Evolutionary conservation across 2,329 filamentous ascomycete species (phyloP).

Genomic region (Penicillium thymicola): DNA sequence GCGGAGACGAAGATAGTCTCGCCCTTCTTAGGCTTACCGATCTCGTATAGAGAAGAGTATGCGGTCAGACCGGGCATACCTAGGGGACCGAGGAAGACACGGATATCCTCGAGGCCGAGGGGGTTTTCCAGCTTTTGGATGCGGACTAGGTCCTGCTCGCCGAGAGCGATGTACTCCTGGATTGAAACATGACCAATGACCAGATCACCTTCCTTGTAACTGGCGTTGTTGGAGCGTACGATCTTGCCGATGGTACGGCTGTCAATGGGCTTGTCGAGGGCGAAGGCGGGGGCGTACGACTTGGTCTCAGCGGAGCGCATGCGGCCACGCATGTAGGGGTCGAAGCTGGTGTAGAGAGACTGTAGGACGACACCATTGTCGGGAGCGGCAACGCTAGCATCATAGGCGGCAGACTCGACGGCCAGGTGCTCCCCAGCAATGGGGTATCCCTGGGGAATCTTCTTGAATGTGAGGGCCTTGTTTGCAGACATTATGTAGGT

Average conservation of each 20-base stretch:
- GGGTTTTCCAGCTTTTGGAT: conserved; percentile 65
- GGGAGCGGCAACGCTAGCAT: conserved; percentile 55
- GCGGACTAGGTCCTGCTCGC: conserved; percentile 43
- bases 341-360: conserved; percentile 71
- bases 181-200: conserved; percentile 57
- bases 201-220: conserved; percentile 66
- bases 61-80: conserved; percentile 77
- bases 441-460: conserved; percentile 63
- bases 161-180: conserved; percentile 66
- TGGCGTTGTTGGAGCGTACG: conserved; percentile 62
- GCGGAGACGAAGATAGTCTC: conserved; percentile 81
- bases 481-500: conserved; percentile 47
- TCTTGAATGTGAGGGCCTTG: conserved; percentile 73
- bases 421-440: conserved; percentile 67
- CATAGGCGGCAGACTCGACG: conserved; percentile 65
- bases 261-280: conserved; percentile 60
- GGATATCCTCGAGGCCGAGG: conserved; percentile 46
- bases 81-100: conserved; percentile 69
- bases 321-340: conserved; percentile 78
- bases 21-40: conserved; percentile 70
- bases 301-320: conserved; percentile 65
- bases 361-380: conserved; percentile 66
- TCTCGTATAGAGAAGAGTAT: conserved; percentile 70
- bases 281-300: conserved; percentile 66
- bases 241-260: conserved; percentile 66